A percentile compares a stretch with the other conserved stretches of the same genome.
These are phyloP conservation scores for Pleurotus djamor DNA, from an alignment of 768 basidiomycete species.

Conservation along the genomic window DNA sequence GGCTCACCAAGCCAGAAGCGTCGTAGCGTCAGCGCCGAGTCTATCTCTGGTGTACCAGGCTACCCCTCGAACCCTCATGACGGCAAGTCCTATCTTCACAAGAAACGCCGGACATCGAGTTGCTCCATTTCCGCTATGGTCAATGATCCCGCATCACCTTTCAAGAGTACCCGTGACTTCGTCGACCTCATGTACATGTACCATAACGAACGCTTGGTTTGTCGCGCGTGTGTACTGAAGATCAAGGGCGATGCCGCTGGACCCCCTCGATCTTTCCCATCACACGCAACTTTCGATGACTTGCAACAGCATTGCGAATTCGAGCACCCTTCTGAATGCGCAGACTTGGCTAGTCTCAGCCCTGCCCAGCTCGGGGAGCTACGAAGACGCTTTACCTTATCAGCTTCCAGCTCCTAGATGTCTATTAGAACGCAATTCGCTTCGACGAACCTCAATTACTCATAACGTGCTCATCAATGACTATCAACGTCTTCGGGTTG, in stretches of 20 bases:
- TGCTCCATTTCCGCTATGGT: conserved; percentile 7
- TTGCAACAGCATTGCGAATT: conserved; percentile 29
- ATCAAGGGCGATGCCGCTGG: neutral
- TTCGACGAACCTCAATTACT: neutral
- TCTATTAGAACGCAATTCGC: neutral
- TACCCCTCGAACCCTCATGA: neutral
- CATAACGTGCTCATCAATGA: neutral
- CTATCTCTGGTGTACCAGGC: neutral
- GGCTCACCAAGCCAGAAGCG: neutral
- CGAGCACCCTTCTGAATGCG: conserved; percentile 31
- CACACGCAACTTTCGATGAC: conserved; percentile 29
- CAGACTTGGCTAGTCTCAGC: conserved; percentile 29
- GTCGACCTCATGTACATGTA: conserved; percentile 37
- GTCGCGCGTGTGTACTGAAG: conserved; percentile 28
- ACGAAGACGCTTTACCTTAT: conserved; percentile 10
- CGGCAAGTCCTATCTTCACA: neutral
- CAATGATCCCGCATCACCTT: neutral
- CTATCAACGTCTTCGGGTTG: neutral
- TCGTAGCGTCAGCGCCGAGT: conserved; percentile 1
- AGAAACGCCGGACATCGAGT: neutral
- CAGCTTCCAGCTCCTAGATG: neutral
- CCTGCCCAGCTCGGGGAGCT: conserved; percentile 31
- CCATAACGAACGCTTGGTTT: conserved; percentile 25
- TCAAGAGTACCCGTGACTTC: conserved; percentile 11
- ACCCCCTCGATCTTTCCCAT: neutral